phyloP scores from a whole-genome alignment of 2,329 filamentous ascomycete species.

The Pestalotiopsis sp. region DNA sequence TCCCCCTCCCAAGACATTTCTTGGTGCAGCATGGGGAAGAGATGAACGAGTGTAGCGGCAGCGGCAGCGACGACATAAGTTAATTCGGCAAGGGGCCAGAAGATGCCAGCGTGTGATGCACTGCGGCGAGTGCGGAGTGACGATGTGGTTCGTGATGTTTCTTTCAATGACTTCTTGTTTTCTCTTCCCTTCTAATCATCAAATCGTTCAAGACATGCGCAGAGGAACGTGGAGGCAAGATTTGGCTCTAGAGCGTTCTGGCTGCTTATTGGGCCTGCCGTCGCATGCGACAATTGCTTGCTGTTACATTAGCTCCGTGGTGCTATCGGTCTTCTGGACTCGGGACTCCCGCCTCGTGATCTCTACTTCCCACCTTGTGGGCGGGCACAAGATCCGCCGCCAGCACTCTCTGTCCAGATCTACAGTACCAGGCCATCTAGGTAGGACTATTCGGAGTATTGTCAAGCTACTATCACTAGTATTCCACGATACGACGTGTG shows the following conservation, averaged over 20 bases:
- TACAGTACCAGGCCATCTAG: too few species aligned
- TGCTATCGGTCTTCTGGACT: background rate
- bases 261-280: slow-evolving; percentile 10
- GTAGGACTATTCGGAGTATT: too few species aligned
- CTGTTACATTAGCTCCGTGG: background rate
- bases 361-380: too few species aligned
- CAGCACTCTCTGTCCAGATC: too few species aligned
- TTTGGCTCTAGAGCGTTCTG: slow-evolving; percentile 7
- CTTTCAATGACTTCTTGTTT: background rate
- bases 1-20: too few species aligned
- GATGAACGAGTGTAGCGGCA: background rate
- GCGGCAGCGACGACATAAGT: too few species aligned
- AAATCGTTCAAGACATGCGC: background rate
- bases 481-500: too few species aligned
- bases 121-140: background rate
- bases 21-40: background rate
- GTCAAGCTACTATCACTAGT: too few species aligned
- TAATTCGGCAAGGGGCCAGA: too few species aligned
- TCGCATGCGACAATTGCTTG: background rate
- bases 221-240: background rate
- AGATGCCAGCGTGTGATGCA: background rate
- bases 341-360: background rate
- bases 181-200: background rate
- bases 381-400: too few species aligned
- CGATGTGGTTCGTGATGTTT: background rate